Conservation (phyloP, 495 filamentous ascomycete species). For the Penicillium robsamsonii region DNA sequence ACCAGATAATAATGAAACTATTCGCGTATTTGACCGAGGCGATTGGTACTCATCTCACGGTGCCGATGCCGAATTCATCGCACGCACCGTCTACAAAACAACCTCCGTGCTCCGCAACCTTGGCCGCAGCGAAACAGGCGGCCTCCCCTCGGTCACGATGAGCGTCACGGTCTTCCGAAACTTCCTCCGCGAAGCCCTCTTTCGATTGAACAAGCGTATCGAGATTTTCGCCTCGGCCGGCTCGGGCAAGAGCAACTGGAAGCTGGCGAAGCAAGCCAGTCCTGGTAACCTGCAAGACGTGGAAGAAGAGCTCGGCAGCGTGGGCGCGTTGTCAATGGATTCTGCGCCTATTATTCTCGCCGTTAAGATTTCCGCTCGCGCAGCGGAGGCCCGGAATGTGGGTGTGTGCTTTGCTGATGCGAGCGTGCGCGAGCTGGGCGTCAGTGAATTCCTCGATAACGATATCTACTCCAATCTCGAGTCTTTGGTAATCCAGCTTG, state of each 20-base stretch:
- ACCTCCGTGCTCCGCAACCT: conserved; percentile 91
- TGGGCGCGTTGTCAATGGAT: conserved; percentile 62
- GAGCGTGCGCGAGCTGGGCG: conserved; percentile 90
- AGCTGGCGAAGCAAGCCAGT: conserved; percentile 83
- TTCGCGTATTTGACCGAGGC: conserved; percentile 90
- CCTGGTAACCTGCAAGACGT: conserved; percentile 96
- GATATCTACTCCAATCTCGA: conserved; percentile 98
- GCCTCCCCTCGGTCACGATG: conserved; percentile 89
- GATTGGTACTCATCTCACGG: conserved; percentile 96
- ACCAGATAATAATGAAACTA: conserved; percentile 58
- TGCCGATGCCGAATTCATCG: conserved; percentile 89
- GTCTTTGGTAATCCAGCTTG: conserved; percentile 90
- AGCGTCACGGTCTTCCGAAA: conserved; percentile 91
- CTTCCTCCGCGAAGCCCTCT: conserved; percentile 91
- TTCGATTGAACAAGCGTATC: conserved; percentile 82
- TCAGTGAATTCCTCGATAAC: conserved; percentile 97
- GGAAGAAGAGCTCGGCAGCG: conserved; percentile 84
- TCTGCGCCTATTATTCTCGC: conserved; percentile 90
- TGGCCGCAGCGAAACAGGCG: conserved; percentile 75
- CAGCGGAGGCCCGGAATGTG: conserved; percentile 78
- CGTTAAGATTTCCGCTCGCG: conserved; percentile 87
- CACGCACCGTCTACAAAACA: conserved; percentile 92
- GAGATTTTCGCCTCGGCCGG: conserved; percentile 79
- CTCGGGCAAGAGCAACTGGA: conserved; percentile 79
- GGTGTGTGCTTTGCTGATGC: conserved; percentile 99